A percentile compares a stretch with the other conserved stretches of the same genome.
Evolutionary conservation across 75 land plant genomes (phyloP).

Genomic region (Cryptomeria japonica): DNA sequence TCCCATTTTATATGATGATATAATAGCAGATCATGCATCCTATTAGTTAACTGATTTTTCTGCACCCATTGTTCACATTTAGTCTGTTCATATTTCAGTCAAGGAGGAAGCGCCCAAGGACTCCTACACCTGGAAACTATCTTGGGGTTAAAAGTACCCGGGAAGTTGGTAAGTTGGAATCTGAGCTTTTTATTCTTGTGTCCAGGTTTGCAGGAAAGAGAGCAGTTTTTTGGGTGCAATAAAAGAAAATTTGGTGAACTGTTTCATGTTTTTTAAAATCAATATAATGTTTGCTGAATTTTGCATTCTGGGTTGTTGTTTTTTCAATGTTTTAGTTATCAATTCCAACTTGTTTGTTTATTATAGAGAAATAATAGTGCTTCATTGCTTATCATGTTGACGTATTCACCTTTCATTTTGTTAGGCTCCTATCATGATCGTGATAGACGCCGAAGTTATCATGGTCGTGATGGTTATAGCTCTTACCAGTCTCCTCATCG

Average conservation of each 20-base stretch:
- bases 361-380: not conserved
- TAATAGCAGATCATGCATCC: not conserved
- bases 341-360: not conserved
- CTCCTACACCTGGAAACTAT: conserved; percentile 88
- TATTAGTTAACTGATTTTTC: not conserved
- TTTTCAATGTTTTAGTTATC: not conserved
- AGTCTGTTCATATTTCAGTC: conserved; percentile 49
- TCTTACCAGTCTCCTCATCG: conserved; percentile 64
- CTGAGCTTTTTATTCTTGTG: not conserved
- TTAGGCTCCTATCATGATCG: conserved; percentile 40
- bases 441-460: conserved; percentile 43
- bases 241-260: not conserved
- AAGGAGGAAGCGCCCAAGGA: conserved; percentile 75
- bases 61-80: not conserved
- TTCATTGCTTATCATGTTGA: not conserved
- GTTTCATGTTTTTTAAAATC: not conserved
- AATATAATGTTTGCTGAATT: not conserved
- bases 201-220: not conserved
- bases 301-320: not conserved
- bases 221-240: not conserved
- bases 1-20: not conserved
- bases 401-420: not conserved
- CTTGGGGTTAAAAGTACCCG: conserved; percentile 65
- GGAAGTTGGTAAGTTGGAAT: conserved; percentile 38
- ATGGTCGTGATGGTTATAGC: conserved; percentile 43